phyloP scores from a whole-genome alignment of 2,329 filamentous ascomycete species.

The Cryphonectria japonica region DNA sequence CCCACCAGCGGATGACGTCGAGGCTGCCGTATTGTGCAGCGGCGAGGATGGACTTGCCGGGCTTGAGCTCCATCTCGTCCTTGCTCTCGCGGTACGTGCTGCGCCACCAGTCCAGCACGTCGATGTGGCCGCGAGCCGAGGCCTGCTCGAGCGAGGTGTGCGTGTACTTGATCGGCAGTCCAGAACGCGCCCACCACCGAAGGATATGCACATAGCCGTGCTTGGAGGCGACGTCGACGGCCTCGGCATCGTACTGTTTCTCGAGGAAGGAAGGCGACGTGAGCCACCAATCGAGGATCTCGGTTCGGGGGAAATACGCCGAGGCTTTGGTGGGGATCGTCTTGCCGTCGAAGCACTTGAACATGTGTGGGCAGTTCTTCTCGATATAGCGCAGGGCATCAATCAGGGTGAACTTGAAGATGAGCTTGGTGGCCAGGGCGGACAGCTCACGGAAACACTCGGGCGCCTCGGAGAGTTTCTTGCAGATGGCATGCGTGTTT shows the following conservation, averaged over 20 bases:
- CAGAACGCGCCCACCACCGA: slow-evolving; percentile 84
- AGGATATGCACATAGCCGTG: slow-evolving; percentile 84
- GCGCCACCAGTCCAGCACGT: slow-evolving; percentile 93
- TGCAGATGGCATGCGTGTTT: slow-evolving; percentile 71
- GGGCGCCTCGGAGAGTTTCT: slow-evolving; percentile 72
- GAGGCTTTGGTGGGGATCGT: slow-evolving; percentile 88
- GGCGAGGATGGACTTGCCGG: slow-evolving; percentile 81
- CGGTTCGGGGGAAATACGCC: slow-evolving; percentile 79
- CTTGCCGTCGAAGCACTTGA: slow-evolving; percentile 84
- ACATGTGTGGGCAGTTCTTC: slow-evolving; percentile 69
- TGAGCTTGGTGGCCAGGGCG: slow-evolving; percentile 80
- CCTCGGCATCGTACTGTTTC: slow-evolving; percentile 84
- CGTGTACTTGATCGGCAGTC: slow-evolving; percentile 80
- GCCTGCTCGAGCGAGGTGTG: slow-evolving; percentile 88
- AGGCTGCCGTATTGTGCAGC: slow-evolving; percentile 82
- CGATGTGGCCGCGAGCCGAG: slow-evolving; percentile 80
- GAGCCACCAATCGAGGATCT: slow-evolving; percentile 90
- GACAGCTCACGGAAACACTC: slow-evolving; percentile 74
- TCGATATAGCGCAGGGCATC: slow-evolving; percentile 74
- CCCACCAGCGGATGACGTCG: slow-evolving; percentile 85
- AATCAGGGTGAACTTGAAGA: slow-evolving; percentile 87
- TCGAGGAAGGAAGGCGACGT: slow-evolving; percentile 80
- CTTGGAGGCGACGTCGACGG: slow-evolving; percentile 84
- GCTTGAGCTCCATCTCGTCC: slow-evolving; percentile 64
- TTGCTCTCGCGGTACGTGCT: slow-evolving; percentile 66